Conservation (phyloP, 495 filamentous ascomycete species). For the Tuber calosporum region DNA sequence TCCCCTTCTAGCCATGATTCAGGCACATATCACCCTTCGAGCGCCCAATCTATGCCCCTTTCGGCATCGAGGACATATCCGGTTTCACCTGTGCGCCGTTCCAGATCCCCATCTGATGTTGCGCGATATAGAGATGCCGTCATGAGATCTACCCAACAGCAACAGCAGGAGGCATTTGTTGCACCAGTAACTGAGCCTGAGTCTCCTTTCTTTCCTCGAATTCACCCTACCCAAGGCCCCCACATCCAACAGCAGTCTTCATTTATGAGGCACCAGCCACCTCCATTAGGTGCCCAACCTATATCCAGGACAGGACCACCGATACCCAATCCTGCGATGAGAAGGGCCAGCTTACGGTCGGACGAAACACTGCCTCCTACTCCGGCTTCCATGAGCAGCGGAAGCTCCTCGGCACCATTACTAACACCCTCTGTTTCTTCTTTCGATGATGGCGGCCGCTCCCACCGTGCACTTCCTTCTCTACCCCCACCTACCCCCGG, state of each 20-base stretch:
- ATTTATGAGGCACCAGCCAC: constrained; percentile 39
- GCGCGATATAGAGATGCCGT: constrained; percentile 36
- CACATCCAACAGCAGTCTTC: constrained; percentile 42
- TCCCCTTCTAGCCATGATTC: constrained; percentile 38
- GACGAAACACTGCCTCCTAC: constrained; percentile 24
- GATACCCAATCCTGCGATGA: constrained; percentile 26
- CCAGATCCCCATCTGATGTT: constrained; percentile 34
- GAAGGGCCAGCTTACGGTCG: constrained; percentile 24
- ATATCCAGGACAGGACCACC: constrained; percentile 26
- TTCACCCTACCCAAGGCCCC: constrained; percentile 37
- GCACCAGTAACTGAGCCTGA: constrained; percentile 29
- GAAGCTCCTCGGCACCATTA: constrained; percentile 30
- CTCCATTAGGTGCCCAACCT: constrained; percentile 24
- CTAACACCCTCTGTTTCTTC: constrained; percentile 22
- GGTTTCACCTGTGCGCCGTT: constrained; percentile 28
- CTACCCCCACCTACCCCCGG: constrained; percentile 32
- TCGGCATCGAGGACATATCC: constrained; percentile 22
- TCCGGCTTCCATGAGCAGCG: constrained; percentile 34
- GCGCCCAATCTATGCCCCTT: constrained; percentile 20
- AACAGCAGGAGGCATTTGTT: constrained; percentile 36
- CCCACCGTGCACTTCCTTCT: constrained; percentile 34
- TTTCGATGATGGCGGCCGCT: constrained; percentile 34
- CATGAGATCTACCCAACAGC: constrained; percentile 28
- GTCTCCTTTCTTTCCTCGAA: constrained; percentile 35
- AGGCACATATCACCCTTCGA: constrained; percentile 22